Base-by-base conservation (phyloP, 208 protist genomes). In the Blechomonas ayalai region DNA sequence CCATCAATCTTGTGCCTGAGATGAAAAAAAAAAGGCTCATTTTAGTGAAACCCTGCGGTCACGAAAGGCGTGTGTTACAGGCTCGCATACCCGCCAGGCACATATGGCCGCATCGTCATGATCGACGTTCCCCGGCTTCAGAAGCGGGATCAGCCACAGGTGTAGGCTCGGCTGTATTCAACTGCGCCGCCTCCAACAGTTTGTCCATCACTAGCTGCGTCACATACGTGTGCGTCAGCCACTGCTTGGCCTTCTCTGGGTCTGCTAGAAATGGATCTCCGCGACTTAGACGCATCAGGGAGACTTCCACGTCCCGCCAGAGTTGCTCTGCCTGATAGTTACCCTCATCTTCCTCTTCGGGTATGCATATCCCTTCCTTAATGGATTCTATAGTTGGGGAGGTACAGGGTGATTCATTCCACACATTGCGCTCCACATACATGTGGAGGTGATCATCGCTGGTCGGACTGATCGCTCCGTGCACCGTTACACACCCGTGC, bases 391-490 rank as follows among this genome's bases (percentile, higher is more conserved):
- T 10, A 20, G 10, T 25, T 22, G 10, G 10, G 12, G 12, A 20
- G 10, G 37, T 10, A n/a, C n/a, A n/a, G n/a, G n/a, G n/a, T n/a
- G n/a, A n/a, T n/a, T n/a, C n/a, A n/a, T n/a, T 48, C 34, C 31
- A 53, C 15, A 15, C 38, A 45, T 45, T 48, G 23, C 46, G 62
- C 39, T 48, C 50, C 32, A 73, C 37, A 13, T 36, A 38, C 37
- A 75, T 78, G 37, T 52, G 46, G 9, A 66, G 65, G 9, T 37
- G 40, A 20, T 59, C 67, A 20, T 63, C 71, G 34, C 49, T 46
- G 0, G 67, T 83, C 18, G 69, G 64, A 60, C 81, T 83, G 50
- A 88, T 76, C 37, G 69, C 69, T 25, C 74, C 63, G 35, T 74
- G 43, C 36, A 82, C 60, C 1, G 54, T 62, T 19, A 90, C 68